phyloP scores from a whole-genome alignment of 139 green algal genomes.

The Nannochloris sp. region DNA sequence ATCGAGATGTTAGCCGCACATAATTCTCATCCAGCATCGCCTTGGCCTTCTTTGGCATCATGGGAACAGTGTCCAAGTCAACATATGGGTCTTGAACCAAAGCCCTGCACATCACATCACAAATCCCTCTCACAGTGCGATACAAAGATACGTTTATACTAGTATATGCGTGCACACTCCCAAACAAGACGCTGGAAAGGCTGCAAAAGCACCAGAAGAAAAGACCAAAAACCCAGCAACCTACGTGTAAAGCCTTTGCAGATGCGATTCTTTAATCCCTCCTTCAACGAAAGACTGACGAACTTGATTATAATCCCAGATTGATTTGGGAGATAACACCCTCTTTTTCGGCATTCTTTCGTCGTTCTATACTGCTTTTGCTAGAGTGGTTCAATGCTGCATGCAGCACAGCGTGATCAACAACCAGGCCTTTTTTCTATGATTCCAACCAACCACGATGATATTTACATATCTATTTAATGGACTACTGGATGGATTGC shows the following conservation, averaged over 20 bases:
- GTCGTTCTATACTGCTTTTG: no score
- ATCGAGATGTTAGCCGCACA: conserved; percentile 34
- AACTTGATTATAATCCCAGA: conserved; percentile 50
- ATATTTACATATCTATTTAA: no score
- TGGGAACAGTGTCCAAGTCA: conserved; percentile 47
- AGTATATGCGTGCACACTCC: not conserved
- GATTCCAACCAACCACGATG: no score
- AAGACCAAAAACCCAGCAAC: no score
- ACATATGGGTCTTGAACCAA: conserved; percentile 44
- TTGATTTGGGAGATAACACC: conserved; percentile 22
- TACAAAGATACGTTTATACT: not conserved
- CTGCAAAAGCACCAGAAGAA: no score
- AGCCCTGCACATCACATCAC: conserved; percentile 29
- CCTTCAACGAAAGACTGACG: conserved; percentile 38
- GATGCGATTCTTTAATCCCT: conserved; percentile 48
- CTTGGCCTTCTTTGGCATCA: conserved; percentile 58
- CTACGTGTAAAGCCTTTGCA: conserved; percentile 50
- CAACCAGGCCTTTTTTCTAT: no score
- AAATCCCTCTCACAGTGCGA: not conserved
- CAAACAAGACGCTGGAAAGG: no score
- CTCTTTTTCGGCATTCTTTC: conserved; percentile 33
- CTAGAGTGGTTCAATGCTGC: no score
- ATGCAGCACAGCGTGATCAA: no score
- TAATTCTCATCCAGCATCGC: conserved; percentile 49
- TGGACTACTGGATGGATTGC: no score